Evolutionary conservation across 2,329 filamentous ascomycete species (phyloP).

Genomic region (Xylogone sp.): DNA sequence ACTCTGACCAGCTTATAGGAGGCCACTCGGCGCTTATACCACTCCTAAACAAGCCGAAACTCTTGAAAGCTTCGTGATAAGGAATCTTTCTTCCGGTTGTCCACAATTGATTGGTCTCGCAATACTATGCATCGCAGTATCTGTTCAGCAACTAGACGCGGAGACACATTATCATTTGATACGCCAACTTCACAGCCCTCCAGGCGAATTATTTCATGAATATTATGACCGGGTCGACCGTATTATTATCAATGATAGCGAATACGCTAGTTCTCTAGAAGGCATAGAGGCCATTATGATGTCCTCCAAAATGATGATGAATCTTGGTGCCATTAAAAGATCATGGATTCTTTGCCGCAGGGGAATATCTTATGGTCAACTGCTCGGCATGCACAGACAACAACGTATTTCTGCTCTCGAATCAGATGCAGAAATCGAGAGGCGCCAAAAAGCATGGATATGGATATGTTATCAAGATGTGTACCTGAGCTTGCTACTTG

Average conservation of each 20-base stretch:
- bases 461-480: constrained; percentile 43
- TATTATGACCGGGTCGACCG: constrained; percentile 10
- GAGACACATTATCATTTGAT: constrained; percentile 8
- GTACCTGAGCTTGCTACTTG: constrained; percentile 46
- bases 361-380: constrained; percentile 47
- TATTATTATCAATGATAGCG: constrained; percentile 8
- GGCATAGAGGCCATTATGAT: constrained; percentile 50
- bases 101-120: constrained; percentile 8
- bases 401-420: constrained; percentile 17
- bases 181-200: constrained; percentile 6
- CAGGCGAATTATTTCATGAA: constrained; percentile 12
- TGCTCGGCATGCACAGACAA: constrained; percentile 44
- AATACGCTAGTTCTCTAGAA: constrained; percentile 36
- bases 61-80: constrained; percentile 7
- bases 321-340: constrained; percentile 49
- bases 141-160: constrained; percentile 9
- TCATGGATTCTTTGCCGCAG: constrained; percentile 49
- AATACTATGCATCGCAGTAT: constrained; percentile 8
- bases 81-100: constrained; percentile 5
- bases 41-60: neutral
- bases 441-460: constrained; percentile 22
- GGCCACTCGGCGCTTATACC: constrained; percentile 5
- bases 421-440: constrained; percentile 6
- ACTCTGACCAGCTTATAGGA: too few relatives aligned
- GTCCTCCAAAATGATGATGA: constrained; percentile 44